Evolutionary conservation across 2,329 filamentous ascomycete species (phyloP), one percentile per base, ranked within the genome.

Genomic region (Metarhizium anisopliae): DNA sequence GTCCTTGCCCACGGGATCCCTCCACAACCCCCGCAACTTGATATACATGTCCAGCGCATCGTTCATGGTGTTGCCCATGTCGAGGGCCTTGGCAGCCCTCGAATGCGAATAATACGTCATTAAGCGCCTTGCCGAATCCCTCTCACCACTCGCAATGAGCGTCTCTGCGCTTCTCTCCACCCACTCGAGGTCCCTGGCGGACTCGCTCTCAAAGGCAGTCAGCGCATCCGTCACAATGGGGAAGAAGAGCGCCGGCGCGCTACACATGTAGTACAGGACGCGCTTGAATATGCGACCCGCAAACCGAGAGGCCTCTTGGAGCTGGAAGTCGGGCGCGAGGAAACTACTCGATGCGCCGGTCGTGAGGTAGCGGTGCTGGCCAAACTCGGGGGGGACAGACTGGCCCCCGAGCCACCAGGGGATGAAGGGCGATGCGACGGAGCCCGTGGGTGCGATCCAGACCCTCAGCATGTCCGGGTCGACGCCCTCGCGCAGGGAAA

Each of bases 251-350:
- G 61, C 55, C 1, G 64, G 64, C 6, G 58, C 60, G 3, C 61
- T 63, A 58, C 64, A 66, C 60, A 61, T 64, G 58, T 66, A 66
- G 61, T 65, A 66, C 50, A 66, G 57, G 42, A 66, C 60, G 25
- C 64, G 59, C 58, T 66, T 66, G 58, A 66, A 66, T 16, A 65
- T 16, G 25, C 63, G 61, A 2, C 64, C 64, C 14, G 63, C 64
- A 47, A 66, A 66, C 20, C 57, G 45, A 20, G 57, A 60, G 2
- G 64, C 64, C 51, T 66, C 64, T 53, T 66, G 64, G 30, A 66
- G 58, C 52, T 64, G 57, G 53, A 60, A 66, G 54, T 62, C 63
- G 1, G 62, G 54, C 53, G 61, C 61, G 42, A 66, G 58, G 50
- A 66, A 66, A 55, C 56, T 64, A 42, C 56, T 56, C 7, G 64